These are phyloP conservation scores for Paracorniculantispora psalliotae DNA, from an alignment of 2,329 filamentous ascomycete species.

Conservation along the genomic window DNA sequence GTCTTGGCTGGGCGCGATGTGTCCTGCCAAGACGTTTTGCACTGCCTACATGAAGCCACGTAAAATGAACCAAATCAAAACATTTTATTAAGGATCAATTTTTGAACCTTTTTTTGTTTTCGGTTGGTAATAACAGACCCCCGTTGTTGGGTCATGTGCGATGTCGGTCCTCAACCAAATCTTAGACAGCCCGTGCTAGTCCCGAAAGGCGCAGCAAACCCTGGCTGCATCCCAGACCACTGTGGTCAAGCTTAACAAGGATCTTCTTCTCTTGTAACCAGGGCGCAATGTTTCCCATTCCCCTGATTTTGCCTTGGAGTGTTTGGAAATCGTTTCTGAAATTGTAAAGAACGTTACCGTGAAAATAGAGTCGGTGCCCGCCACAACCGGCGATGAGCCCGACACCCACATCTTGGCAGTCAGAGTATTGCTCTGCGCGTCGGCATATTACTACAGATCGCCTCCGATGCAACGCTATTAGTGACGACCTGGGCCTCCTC, in stretches of 20 bases:
- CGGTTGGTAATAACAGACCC: neutral
- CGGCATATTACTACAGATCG: too few species aligned
- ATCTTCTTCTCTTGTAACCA: neutral
- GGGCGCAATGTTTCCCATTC: too few species aligned
- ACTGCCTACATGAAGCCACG: too few species aligned
- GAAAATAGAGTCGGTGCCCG: too few species aligned
- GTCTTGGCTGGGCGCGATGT: neutral
- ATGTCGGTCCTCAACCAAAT: slow-evolving; percentile 6
- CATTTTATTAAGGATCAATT: neutral
- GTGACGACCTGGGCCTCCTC: too few species aligned
- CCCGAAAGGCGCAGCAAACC: neutral
- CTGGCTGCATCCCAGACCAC: neutral
- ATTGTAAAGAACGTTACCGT: too few species aligned
- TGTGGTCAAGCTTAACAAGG: neutral
- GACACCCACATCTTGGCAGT: neutral
- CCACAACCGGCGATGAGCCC: too few species aligned
- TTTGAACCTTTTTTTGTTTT: neutral
- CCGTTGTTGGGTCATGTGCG: slow-evolving; percentile 2
- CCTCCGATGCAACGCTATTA: too few species aligned
- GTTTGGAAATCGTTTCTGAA: too few species aligned
- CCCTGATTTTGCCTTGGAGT: too few species aligned
- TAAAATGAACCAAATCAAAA: neutral
- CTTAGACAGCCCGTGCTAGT: neutral
- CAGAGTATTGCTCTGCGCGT: too few species aligned
- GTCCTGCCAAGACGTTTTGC: neutral